Evolutionary conservation across 306 rosid species (phyloP), one percentile per base, ranked within the genome.

Genomic region (Lathyrus sativus): DNA sequence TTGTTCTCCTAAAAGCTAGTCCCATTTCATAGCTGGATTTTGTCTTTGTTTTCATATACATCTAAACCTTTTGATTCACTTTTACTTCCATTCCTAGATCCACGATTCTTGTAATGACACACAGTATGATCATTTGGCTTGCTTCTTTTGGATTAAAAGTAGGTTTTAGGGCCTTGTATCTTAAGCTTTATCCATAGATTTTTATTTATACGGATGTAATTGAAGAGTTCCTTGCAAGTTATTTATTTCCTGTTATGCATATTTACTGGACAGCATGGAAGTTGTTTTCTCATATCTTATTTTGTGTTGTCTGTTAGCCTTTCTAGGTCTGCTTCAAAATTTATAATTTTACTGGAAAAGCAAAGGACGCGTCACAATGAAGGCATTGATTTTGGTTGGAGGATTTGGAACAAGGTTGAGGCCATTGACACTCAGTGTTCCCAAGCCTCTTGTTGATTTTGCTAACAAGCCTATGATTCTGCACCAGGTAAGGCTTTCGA

Each of bases 381-480:
- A 95, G 96, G 99, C 99, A 0, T 85, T 95, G 65, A 95, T 95
- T 85, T 90, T 95, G 14, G 99, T 95, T 38, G 99, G 99, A 76
- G 99, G 99, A 26, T 95, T 95, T 76, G 99, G 99, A 77, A 95
- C 99, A 53, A 90, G 99, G 73, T 73, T 95, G 92, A 91, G 99
- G 95, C 99, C 99, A 68, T 78, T 95, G 91, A 95, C 99, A 70
- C 99, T 95, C 45, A 95, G 97, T 76, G 55, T 95, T 64, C 99
- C 99, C 28, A 95, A 95, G 85, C 99, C 99, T 56, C 99, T 95
- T 76, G 99, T 95, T 84, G 99, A 95, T 79, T 95, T 95, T 75
- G 99, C 96, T 38, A 95, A 95, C 83, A 95, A 95, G 76, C 99
- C 99, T 63, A 95, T 95, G 99, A 95, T 95, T 80, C 83, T 95